Conservation (phyloP, 177 flowering plant genomes). For the Vitis hybrid region DNA sequence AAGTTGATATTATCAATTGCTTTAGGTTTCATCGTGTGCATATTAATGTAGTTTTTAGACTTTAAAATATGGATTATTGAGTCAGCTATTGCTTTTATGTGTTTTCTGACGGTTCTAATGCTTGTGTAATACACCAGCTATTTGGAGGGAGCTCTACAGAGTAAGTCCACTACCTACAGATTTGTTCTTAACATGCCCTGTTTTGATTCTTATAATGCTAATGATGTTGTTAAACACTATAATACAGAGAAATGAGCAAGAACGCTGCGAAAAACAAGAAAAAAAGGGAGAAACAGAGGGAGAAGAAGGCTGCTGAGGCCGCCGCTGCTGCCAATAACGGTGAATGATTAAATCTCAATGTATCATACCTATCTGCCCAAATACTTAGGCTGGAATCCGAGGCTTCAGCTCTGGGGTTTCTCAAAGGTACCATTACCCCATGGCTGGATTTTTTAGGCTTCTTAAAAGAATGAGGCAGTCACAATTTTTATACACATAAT, state of each 20-base stretch:
- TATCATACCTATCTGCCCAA: neutral
- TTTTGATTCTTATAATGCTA: neutral
- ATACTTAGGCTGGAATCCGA: too few species aligned
- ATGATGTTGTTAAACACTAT: neutral
- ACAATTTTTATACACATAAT: too few species aligned
- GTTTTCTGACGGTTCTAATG: conserved; percentile 14
- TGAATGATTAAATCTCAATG: conserved; percentile 12
- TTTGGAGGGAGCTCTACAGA: conserved; percentile 67
- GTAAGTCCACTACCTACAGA: conserved; percentile 36
- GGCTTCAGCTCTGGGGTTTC: neutral
- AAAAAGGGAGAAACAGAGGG: conserved; percentile 84
- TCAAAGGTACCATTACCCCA: neutral
- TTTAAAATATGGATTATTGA: too few species aligned
- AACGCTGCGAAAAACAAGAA: conserved; percentile 87
- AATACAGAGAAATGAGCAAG: conserved; percentile 76
- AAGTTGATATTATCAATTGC: neutral
- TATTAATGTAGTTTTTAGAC: neutral
- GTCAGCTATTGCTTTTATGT: neutral
- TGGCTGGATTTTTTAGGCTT: too few species aligned
- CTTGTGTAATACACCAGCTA: conserved; percentile 44
- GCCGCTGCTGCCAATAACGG: conserved; percentile 27
- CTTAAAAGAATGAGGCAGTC: too few species aligned
- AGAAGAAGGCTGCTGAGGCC: conserved; percentile 79
- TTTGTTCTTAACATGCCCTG: neutral
- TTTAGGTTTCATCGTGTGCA: neutral